These are phyloP conservation scores for Silene coronaria DNA, from an alignment of 179 eudicot genomes.

Conservation along the genomic window DNA sequence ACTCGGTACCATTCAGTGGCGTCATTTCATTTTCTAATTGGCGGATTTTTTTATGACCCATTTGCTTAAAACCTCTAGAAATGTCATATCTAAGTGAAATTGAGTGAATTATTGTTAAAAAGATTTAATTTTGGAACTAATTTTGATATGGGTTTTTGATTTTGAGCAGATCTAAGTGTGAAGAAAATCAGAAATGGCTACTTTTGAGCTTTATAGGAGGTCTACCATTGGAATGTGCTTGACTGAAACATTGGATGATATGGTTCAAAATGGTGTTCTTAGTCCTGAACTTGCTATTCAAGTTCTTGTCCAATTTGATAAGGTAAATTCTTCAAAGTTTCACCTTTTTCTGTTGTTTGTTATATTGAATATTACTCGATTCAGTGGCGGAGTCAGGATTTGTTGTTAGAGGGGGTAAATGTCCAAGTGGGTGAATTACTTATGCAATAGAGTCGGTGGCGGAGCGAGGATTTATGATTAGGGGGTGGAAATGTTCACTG, in stretches of 20 bases:
- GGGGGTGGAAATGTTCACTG: no score
- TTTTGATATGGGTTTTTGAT: conserved; percentile 5
- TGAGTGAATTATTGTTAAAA: background rate
- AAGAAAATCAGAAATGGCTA: conserved; percentile 73
- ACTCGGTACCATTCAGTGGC: no score
- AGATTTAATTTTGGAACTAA: background rate
- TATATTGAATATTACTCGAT: background rate
- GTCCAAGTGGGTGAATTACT: no score
- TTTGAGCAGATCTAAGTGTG: conserved; percentile 14
- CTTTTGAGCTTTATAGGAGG: conserved; percentile 82
- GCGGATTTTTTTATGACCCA: background rate
- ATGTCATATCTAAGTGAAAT: background rate
- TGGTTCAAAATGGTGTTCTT: conserved; percentile 69
- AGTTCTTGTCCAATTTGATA: conserved; percentile 90
- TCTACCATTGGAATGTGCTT: conserved; percentile 96
- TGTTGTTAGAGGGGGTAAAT: background rate
- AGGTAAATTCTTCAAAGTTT: conserved; percentile 34
- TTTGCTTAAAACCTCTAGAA: background rate
- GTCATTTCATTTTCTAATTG: background rate
- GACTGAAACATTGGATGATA: conserved; percentile 91
- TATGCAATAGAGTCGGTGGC: no score
- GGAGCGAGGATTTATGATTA: no score
- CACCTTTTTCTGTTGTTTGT: background rate
- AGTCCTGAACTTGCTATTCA: conserved; percentile 91
- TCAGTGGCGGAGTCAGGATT: no score